Conservation (phyloP, 805 yeast species). For the Candida corydali region DNA sequence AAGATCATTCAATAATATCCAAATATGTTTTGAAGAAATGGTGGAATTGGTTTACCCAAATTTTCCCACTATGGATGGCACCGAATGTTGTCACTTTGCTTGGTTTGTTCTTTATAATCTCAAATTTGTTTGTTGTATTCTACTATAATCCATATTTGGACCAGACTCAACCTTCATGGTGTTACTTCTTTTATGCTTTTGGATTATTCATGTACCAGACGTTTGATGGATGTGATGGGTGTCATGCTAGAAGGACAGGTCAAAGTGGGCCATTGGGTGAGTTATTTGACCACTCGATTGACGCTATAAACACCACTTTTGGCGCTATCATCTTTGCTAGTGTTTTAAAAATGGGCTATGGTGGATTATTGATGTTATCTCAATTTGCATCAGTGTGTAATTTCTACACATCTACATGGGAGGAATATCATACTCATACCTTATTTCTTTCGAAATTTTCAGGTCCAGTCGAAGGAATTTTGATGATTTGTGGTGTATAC, state of each 20-base stretch:
- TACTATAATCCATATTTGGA: constrained; percentile 69
- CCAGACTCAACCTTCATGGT: constrained; percentile 67
- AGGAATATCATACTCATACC: constrained; percentile 86
- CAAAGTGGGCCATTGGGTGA: constrained; percentile 94
- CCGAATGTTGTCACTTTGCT: constrained; percentile 85
- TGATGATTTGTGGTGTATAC: constrained; percentile 55
- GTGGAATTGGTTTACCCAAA: constrained; percentile 67
- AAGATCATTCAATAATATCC: constrained; percentile 77
- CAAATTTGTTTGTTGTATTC: constrained; percentile 61
- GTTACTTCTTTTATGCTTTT: constrained; percentile 69
- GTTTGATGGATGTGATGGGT: constrained; percentile 94
- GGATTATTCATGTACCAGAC: constrained; percentile 90
- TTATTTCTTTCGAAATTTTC: constrained; percentile 73
- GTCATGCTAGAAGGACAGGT: constrained; percentile 94
- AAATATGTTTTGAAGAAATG: constrained; percentile 75
- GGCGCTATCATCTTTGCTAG: constrained; percentile 72
- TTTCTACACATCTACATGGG: constrained; percentile 92
- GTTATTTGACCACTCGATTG: constrained; percentile 84
- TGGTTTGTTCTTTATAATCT: constrained; percentile 69
- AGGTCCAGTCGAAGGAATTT: constrained; percentile 94
- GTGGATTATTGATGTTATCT: constrained; percentile 54
- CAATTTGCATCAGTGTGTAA: constrained; percentile 75
- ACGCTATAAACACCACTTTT: constrained; percentile 72
- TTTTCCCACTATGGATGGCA: constrained; percentile 86
- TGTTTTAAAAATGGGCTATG: constrained; percentile 71